phyloP scores from a whole-genome alignment of 1,284 basidiomycete genomes.

The Cryptococcus hybrid region DNA sequence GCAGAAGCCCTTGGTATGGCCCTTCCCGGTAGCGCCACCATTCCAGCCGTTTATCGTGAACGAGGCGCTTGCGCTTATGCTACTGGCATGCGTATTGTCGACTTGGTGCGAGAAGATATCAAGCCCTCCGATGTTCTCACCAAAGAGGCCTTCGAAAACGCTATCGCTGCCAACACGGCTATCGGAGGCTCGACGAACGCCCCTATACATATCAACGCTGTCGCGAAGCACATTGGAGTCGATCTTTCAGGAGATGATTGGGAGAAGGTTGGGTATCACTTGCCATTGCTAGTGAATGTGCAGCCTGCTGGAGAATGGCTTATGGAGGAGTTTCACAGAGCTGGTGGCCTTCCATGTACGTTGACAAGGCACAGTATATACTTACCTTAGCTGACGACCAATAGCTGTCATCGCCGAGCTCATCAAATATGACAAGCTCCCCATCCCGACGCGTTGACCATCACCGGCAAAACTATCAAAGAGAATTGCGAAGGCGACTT shows the following conservation, averaged over 20 bases:
- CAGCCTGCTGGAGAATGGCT: constrained; percentile 45
- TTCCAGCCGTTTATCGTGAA: constrained; percentile 60
- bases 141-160: constrained; percentile 85
- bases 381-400: not conserved
- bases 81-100: constrained; percentile 78
- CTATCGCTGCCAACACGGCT: constrained; percentile 77
- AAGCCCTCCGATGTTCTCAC: constrained; percentile 93
- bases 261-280: constrained; percentile 43
- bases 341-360: constrained; percentile 45
- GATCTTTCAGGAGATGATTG: constrained; percentile 41
- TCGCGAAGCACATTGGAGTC: constrained; percentile 48
- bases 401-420: constrained; percentile 43
- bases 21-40: constrained; percentile 82
- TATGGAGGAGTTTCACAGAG: constrained; percentile 49
- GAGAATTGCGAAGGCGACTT: constrained; percentile 43
- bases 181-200: constrained; percentile 92
- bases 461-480: constrained; percentile 36
- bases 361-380: not conserved
- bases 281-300: constrained; percentile 44
- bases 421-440: constrained; percentile 32
- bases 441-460: constrained; percentile 39
- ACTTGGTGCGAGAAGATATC: constrained; percentile 77
- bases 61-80: constrained; percentile 57
- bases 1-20: constrained; percentile 91
- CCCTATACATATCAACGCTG: constrained; percentile 44